These are phyloP conservation scores for Fragilariopsis cylindrus DNA, from an alignment of 108 stramenopile species.

Conservation along the genomic window DNA sequence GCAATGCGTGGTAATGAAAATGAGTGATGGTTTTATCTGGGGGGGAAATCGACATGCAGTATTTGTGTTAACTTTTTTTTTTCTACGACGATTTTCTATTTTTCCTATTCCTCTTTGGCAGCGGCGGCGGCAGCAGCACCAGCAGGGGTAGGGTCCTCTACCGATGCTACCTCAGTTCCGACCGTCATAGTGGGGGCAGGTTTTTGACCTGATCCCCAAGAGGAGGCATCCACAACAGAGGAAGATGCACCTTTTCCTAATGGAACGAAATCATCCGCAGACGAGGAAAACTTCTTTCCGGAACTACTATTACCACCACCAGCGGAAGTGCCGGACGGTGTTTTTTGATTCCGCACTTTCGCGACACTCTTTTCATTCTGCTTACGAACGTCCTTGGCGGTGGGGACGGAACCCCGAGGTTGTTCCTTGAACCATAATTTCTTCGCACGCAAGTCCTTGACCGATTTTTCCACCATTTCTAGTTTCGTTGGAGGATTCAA, in stretches of 20 bases:
- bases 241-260: slow-evolving; percentile 57
- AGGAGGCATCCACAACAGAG: slow-evolving; percentile 36
- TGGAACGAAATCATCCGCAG: slow-evolving; percentile 71
- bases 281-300: slow-evolving; percentile 48
- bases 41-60: too few relatives aligned
- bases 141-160: slow-evolving; percentile 7
- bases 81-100: background rate
- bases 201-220: slow-evolving; percentile 56
- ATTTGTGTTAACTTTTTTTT: background rate
- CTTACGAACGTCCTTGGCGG: slow-evolving; percentile 87
- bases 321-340: slow-evolving; percentile 15
- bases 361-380: slow-evolving; percentile 62
- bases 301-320: slow-evolving; percentile 8
- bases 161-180: background rate
- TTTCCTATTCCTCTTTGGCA: slow-evolving; percentile 8
- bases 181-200: background rate
- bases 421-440: slow-evolving; percentile 93
- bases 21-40: too few relatives aligned
- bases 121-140: slow-evolving; percentile 14
- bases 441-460: slow-evolving; percentile 87
- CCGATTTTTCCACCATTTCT: slow-evolving; percentile 71
- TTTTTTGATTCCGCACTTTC: slow-evolving; percentile 37
- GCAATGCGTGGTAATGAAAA: too few relatives aligned
- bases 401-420: slow-evolving; percentile 89
- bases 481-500: slow-evolving; percentile 78